Evolutionary conservation across 148 eudicot genomes (phyloP).

Genomic region (Salicornia ramosissima): DNA sequence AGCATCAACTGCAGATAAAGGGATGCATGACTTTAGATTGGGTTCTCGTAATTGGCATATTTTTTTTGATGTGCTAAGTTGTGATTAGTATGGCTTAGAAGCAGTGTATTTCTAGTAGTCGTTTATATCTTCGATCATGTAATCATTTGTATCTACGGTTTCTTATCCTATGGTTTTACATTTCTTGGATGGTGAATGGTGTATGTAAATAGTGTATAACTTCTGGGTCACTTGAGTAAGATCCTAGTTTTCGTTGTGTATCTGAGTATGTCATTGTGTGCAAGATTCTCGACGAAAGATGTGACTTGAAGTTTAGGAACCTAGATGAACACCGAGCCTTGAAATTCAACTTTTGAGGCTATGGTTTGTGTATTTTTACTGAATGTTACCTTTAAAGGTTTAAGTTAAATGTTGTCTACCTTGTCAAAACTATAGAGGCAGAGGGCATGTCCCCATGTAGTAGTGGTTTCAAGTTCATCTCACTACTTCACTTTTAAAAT

Average conservation of each 20-base stretch:
- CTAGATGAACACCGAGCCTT: neutral
- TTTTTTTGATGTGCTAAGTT: constrained; percentile 24
- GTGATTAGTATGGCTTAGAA: constrained; percentile 22
- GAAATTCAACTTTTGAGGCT: no score
- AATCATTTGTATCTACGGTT: constrained; percentile 18
- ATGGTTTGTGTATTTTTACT: no score
- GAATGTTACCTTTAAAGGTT: no score
- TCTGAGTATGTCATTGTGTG: neutral
- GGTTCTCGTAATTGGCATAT: constrained; percentile 21
- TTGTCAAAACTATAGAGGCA: no score
- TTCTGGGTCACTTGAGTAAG: constrained; percentile 24
- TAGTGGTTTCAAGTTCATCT: no score
- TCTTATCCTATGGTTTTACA: constrained; percentile 9
- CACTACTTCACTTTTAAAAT: no score
- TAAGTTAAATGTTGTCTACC: no score
- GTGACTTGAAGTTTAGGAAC: neutral
- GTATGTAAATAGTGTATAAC: constrained; percentile 36
- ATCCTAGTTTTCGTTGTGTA: neutral
- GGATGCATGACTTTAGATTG: constrained; percentile 23
- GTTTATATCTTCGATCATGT: constrained; percentile 17
- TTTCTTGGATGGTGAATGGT: constrained; percentile 14
- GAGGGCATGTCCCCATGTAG: no score
- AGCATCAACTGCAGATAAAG: constrained; percentile 22
- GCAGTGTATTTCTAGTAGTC: constrained; percentile 19
- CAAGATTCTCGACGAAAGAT: neutral